phyloP scores from a whole-genome alignment of 768 basidiomycete species.

The Tylopilus plumbeoviolaceoides region DNA sequence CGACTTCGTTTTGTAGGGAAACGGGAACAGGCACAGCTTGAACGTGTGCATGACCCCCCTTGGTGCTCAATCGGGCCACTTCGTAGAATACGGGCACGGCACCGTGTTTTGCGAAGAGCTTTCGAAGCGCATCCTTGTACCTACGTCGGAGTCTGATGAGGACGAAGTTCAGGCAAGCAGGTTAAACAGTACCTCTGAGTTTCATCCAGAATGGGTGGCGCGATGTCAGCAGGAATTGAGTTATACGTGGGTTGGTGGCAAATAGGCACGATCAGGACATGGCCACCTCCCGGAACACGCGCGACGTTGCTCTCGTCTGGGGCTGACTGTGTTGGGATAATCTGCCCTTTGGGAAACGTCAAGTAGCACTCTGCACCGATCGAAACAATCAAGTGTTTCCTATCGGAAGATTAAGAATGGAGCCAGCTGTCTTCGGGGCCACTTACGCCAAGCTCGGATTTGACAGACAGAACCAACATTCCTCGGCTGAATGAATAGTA shows the following conservation, averaged over 20 bases:
- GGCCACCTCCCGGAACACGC: conserved; percentile 89
- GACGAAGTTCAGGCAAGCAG: not conserved
- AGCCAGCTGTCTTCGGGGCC: not conserved
- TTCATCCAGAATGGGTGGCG: conserved; percentile 72
- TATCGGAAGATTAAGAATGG: conserved; percentile 28
- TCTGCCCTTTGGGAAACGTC: conserved; percentile 94
- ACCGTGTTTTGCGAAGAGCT: conserved; percentile 67
- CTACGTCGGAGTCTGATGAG: conserved; percentile 33
- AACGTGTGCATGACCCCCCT: conserved; percentile 93
- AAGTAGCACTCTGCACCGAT: conserved; percentile 94
- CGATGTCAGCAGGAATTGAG: conserved; percentile 76
- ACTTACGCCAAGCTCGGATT: conserved; percentile 87
- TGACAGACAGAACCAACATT: conserved; percentile 98
- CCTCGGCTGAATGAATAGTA: conserved; percentile 54
- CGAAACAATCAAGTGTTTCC: conserved; percentile 93
- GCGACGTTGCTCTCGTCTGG: conserved; percentile 36
- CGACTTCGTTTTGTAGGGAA: conserved; percentile 58
- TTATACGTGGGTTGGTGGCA: conserved; percentile 88
- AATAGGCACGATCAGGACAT: conserved; percentile 91
- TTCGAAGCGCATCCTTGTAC: conserved; percentile 72
- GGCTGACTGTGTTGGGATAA: conserved; percentile 72
- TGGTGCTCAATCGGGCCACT: conserved; percentile 74
- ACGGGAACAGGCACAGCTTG: conserved; percentile 79
- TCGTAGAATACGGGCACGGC: conserved; percentile 80
- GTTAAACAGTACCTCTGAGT: conserved; percentile 57